A percentile compares a stretch with the other conserved stretches of the same genome.
Evolutionary conservation across 2,329 filamentous ascomycete genomes (phyloP).

Genomic region (Neonectria sp.): DNA sequence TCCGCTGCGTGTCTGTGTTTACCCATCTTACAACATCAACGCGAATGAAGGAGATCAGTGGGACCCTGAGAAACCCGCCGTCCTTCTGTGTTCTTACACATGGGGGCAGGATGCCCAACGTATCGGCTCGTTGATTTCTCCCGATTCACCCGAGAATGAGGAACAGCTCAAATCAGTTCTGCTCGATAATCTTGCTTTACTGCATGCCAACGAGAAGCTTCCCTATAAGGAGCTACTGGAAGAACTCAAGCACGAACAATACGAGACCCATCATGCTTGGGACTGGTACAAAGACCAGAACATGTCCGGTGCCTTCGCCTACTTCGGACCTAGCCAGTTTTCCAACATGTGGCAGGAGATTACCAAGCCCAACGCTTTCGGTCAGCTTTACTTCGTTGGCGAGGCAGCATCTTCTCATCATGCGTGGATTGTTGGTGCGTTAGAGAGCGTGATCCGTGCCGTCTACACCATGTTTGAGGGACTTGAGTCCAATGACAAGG

Average conservation of each 20-base stretch:
- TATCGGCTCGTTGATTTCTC: constrained; percentile 32
- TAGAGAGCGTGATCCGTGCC: constrained; percentile 40
- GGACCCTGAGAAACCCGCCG: constrained; percentile 23
- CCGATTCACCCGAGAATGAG: constrained; percentile 27
- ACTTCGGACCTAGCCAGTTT: constrained; percentile 39
- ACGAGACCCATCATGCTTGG: constrained; percentile 35
- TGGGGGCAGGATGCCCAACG: constrained; percentile 43
- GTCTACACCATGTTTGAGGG: constrained; percentile 29
- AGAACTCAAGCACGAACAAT: constrained; percentile 14
- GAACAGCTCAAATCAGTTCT: constrained; percentile 28
- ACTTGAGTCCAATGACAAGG: background rate
- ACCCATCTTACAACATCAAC: constrained; percentile 50
- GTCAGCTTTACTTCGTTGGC: constrained; percentile 38
- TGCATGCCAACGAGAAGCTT: constrained; percentile 28
- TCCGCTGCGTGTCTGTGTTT: constrained; percentile 51
- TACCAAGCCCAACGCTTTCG: constrained; percentile 41
- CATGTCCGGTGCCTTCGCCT: constrained; percentile 43
- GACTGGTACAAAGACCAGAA: constrained; percentile 43
- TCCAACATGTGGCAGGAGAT: constrained; percentile 45
- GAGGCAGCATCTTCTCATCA: constrained; percentile 42
- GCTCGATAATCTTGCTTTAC: constrained; percentile 33
- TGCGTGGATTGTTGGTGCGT: constrained; percentile 41
- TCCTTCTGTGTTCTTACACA: constrained; percentile 41
- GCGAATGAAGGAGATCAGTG: constrained; percentile 14
- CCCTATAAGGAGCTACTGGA: constrained; percentile 10